A percentile compares a stretch with the other conserved stretches of the same genome.
Conservation (phyloP, 805 yeast species). For the Metschnikowia henanensis region DNA sequence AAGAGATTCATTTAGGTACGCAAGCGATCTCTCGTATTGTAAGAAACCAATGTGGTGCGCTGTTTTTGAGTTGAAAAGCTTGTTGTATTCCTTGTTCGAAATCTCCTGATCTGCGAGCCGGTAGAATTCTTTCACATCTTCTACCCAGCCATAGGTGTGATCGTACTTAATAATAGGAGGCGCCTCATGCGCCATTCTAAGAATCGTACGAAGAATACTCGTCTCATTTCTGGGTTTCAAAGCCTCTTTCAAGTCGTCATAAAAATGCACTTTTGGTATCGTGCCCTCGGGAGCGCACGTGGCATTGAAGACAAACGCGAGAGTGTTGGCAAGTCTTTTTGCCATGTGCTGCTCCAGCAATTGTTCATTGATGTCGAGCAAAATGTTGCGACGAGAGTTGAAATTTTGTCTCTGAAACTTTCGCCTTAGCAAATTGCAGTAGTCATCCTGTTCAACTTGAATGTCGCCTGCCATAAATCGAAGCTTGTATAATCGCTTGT, state of each 20-base stretch:
- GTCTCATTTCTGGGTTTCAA: constrained; percentile 10
- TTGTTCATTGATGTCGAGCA: constrained; percentile 7
- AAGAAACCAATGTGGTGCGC: constrained; percentile 14
- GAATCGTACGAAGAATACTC: constrained; percentile 12
- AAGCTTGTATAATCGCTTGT: constrained; percentile 34
- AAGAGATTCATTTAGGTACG: constrained; percentile 15
- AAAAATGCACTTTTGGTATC: constrained; percentile 7
- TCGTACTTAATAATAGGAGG: constrained; percentile 12
- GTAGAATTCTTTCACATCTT: constrained; percentile 7
- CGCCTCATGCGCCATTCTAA: constrained; percentile 16
- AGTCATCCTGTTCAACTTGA: constrained; percentile 14
- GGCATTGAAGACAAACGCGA: constrained; percentile 20
- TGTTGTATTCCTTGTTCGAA: constrained; percentile 6
- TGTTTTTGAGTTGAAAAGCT: background rate
- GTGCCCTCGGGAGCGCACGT: constrained; percentile 11
- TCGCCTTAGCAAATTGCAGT: constrained; percentile 26
- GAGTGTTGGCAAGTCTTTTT: constrained; percentile 17
- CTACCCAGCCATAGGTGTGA: constrained; percentile 16
- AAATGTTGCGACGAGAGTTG: constrained; percentile 11
- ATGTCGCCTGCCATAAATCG: constrained; percentile 26
- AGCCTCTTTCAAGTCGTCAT: constrained; percentile 13
- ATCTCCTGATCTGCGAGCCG: background rate
- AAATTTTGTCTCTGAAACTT: constrained; percentile 17
- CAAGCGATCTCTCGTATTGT: constrained; percentile 16
- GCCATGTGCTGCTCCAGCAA: constrained; percentile 7